Percentiles rank a stretch among this genome's conserved stretches.
Conservation (phyloP, 495 filamentous ascomycete genomes). For the Sordaria brevicollis region DNA sequence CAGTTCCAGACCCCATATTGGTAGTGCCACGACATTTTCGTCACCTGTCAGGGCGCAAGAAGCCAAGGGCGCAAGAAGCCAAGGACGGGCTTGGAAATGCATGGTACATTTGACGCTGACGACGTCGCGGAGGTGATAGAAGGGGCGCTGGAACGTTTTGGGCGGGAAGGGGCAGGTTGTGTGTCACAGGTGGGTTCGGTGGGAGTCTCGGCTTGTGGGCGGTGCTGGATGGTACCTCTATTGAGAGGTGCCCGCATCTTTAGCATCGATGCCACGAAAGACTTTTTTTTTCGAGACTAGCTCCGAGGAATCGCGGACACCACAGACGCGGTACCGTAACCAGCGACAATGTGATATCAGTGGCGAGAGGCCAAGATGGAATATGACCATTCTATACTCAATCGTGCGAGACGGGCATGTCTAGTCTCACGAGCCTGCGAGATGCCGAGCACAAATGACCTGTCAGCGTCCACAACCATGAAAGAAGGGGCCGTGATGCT, state of each 20-base stretch:
- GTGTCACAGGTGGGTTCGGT: conserved; percentile 51
- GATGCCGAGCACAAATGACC: background rate
- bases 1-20: background rate
- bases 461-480: background rate
- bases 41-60: background rate
- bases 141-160: conserved; percentile 6
- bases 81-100: conserved; percentile 6
- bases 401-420: conserved; percentile 58
- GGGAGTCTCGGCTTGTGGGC: conserved; percentile 44
- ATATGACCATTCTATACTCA: conserved; percentile 59
- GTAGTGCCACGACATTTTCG: background rate
- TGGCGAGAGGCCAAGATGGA: conserved; percentile 28
- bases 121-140: background rate
- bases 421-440: conserved; percentile 1
- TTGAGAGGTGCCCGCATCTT: conserved; percentile 41
- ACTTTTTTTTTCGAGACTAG: conserved; percentile 6
- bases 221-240: conserved; percentile 26
- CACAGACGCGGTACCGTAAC: background rate
- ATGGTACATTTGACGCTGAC: conserved; percentile 17
- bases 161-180: conserved; percentile 56
- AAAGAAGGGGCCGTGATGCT: background rate
- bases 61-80: background rate
- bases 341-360: background rate
- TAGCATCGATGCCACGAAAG: conserved; percentile 40
- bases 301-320: no score